Conservation (phyloP, 2,329 filamentous ascomycete genomes). For the Penicillium sp. region DNA sequence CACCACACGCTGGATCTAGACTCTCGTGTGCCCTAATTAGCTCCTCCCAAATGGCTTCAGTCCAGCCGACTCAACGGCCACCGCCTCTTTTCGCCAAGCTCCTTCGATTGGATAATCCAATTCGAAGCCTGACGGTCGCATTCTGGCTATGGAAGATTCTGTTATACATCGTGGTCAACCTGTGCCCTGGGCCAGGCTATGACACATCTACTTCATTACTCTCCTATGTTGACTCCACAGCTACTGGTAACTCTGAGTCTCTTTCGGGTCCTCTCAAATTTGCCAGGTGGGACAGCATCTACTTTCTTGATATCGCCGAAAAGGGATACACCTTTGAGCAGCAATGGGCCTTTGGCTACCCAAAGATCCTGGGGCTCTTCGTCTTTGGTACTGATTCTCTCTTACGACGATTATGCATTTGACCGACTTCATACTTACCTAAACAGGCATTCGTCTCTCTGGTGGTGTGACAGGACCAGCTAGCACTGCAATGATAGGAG, state of each 20-base stretch:
- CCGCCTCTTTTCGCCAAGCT: constrained; percentile 16
- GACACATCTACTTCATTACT: constrained; percentile 63
- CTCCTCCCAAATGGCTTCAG: constrained; percentile 12
- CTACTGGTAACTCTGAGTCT: constrained; percentile 8
- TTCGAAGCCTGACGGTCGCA: constrained; percentile 37
- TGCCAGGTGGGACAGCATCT: constrained; percentile 64
- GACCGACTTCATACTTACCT: background rate
- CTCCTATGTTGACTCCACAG: constrained; percentile 20
- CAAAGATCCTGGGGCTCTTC: constrained; percentile 45
- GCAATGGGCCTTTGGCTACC: constrained; percentile 66
- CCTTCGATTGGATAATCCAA: constrained; percentile 30
- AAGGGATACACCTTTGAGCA: constrained; percentile 62
- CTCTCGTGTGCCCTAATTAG: background rate
- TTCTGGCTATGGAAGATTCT: constrained; percentile 60
- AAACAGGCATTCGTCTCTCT: constrained; percentile 26
- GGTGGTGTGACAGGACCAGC: constrained; percentile 21
- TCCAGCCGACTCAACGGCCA: constrained; percentile 12
- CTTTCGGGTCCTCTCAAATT: constrained; percentile 45
- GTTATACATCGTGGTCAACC: constrained; percentile 51
- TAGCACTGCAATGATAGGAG: constrained; percentile 54
- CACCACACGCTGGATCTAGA: background rate
- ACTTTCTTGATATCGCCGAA: constrained; percentile 57
- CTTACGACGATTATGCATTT: background rate
- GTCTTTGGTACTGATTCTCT: constrained; percentile 29
- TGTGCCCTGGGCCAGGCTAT: constrained; percentile 61